Evolutionary conservation across 2,329 filamentous ascomycete genomes (phyloP), one percentile per base, ranked within the genome.

Genomic region (Claviceps sp.): DNA sequence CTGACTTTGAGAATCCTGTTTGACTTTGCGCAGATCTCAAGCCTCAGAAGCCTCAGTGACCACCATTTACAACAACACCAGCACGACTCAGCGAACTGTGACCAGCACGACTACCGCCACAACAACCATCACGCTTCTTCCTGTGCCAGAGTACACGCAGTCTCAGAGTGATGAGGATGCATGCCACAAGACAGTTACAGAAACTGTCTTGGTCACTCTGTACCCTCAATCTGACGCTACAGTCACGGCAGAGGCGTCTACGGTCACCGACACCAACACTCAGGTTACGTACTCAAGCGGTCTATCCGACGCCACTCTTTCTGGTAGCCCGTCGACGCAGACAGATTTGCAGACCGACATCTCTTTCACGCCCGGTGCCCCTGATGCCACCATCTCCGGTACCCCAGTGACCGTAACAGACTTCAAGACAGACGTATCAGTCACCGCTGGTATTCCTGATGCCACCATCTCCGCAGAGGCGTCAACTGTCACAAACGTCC

Each of bases 381-480:
- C 60, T 4, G 62, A 62, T 34, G 58, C 57, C 43, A 66, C 62
- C 14, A 57, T 65, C 48, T 58, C 61, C 7, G 65, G 60, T 4
- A 60, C 54, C 10, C 60, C 64, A 2, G 52, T 55, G 3, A 68
- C 64, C 5, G 53, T 64, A 41, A 68, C 65, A 16, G 56, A 64
- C 39, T 46, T 62, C n/a, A 52, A 61, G 30, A 64, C 61, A 10
- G 59, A 61, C 50, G 49, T 59, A 47, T 64, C 57, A 24, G 41
- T 60, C 43, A 67, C 65, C 6, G 56, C 56, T 16, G 61, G 62
- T 2, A 59, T 62, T 10, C 62, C 65, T 5, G 65, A 67, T 52
- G 65, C 59, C 41, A 65, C 62, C 22, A 56, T 69, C 37, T 59
- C 65, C 14, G 65, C 60, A 4, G 59, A 59, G 39, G 61, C 65